phyloP scores from a whole-genome alignment of 768 basidiomycete species.

The Tulasnella sp. region DNA sequence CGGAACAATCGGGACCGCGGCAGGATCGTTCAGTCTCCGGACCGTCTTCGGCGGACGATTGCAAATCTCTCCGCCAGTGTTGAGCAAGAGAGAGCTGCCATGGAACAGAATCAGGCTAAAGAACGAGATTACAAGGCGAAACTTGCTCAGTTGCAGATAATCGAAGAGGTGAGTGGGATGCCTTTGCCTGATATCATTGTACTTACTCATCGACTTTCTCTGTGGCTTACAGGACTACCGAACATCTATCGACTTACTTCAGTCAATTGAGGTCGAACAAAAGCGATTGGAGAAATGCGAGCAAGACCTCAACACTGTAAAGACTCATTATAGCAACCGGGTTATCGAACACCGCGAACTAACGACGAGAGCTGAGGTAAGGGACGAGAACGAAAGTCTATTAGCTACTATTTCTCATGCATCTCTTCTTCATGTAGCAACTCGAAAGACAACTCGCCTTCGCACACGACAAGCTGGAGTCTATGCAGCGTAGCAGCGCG shows the following conservation, averaged over 20 bases:
- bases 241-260: constrained; percentile 69
- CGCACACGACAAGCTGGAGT: constrained; percentile 76
- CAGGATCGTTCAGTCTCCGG: constrained; percentile 88
- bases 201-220: background rate
- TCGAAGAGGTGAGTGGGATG: constrained; percentile 60
- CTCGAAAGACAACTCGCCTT: constrained; percentile 75
- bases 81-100: constrained; percentile 64
- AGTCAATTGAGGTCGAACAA: constrained; percentile 66
- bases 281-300: constrained; percentile 58
- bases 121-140: constrained; percentile 73
- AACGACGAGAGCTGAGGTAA: constrained; percentile 62
- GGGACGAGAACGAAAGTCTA: constrained; percentile 25
- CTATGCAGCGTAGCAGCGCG: constrained; percentile 72
- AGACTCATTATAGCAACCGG: constrained; percentile 66
- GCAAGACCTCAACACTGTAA: constrained; percentile 64
- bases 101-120: constrained; percentile 66
- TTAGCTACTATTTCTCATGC: background rate
- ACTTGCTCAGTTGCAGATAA: constrained; percentile 61
- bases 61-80: constrained; percentile 65
- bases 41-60: constrained; percentile 81
- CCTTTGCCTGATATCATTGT: background rate
- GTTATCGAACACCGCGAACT: constrained; percentile 71
- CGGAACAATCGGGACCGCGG: constrained; percentile 61
- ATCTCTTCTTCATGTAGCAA: constrained; percentile 48
- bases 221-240: constrained; percentile 56